These are phyloP conservation scores for Alternaria gansuensis DNA, from an alignment of 2,329 filamentous ascomycete genomes.

Conservation along the genomic window DNA sequence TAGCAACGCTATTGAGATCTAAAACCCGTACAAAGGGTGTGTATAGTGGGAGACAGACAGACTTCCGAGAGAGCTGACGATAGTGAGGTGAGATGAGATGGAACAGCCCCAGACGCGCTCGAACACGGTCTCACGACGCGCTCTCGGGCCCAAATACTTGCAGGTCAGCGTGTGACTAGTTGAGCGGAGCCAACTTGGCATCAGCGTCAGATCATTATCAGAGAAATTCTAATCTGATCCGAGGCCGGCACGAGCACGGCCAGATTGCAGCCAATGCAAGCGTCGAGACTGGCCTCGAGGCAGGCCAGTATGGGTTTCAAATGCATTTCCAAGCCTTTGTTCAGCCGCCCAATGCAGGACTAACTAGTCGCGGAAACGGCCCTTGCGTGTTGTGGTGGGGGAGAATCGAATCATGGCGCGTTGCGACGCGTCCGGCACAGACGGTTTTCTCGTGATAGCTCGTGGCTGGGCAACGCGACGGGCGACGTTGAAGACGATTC, in stretches of 20 bases:
- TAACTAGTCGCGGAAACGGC: slow-evolving; percentile 36
- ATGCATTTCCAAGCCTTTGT: slow-evolving; percentile 45
- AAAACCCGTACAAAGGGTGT: slow-evolving; percentile 3
- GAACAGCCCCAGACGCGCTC: slow-evolving; percentile 18
- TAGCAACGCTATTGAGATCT: slow-evolving; percentile 12
- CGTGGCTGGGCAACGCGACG: slow-evolving; percentile 41
- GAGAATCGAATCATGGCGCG: slow-evolving; percentile 44
- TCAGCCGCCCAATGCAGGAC: slow-evolving; percentile 40
- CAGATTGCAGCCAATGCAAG: slow-evolving; percentile 29
- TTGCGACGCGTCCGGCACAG: slow-evolving; percentile 45
- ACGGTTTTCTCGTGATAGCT: slow-evolving; percentile 33
- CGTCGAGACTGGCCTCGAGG: slow-evolving; percentile 18
- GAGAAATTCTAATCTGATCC: slow-evolving; percentile 43
- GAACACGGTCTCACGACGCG: slow-evolving; percentile 9
- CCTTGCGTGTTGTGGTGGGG: slow-evolving; percentile 47
- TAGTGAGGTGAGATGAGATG: neutral
- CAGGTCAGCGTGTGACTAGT: slow-evolving; percentile 14
- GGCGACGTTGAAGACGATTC: slow-evolving; percentile 19
- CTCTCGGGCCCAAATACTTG: slow-evolving; percentile 7
- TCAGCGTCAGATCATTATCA: slow-evolving; percentile 22
- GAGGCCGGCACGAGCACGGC: slow-evolving; percentile 25
- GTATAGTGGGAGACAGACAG: neutral
- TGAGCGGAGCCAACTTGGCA: slow-evolving; percentile 19
- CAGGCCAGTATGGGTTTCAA: slow-evolving; percentile 23
- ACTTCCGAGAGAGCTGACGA: neutral